Evolutionary conservation across 768 basidiomycete species (phyloP), one percentile per base, ranked within the genome.

Genomic region (Coprinellus micaceus): DNA sequence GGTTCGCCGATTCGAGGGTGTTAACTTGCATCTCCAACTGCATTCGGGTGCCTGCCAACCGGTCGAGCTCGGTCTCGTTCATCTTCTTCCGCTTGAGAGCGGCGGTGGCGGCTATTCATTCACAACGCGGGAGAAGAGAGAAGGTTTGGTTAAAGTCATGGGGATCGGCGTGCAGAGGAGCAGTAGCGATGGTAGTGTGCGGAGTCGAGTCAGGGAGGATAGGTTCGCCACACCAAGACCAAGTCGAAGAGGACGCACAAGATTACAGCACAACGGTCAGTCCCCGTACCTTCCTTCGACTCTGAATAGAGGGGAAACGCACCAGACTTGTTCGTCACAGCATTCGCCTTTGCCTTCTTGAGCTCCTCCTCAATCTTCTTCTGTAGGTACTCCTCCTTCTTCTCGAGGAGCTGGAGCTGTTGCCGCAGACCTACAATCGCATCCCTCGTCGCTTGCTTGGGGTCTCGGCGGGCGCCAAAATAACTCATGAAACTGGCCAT

Each of bases 21-120:
- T 95, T 95, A 57, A 98, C 88, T 76, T 98, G 96, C 71, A 91
- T 87, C 75, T 98, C 96, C 28, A 99, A 81, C 65, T 97, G 96
- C 68, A 98, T 71, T 61, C 92, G 83, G 52, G 88, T 89, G 12
- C 91, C 91, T 46, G 85, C 82, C 61, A 98, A 75, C 63, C 88
- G 81, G 60, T 97, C 93, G 58, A 98, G 77, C 70, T 98, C 93
- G 44, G 76, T 66, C 73, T 98, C 96, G 66, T 81, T 84, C 60
- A 85, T 80, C 72, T 97, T 97, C 87, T 97, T 98, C 73, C 94
- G 85, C 63, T 91, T 88, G 58, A 99, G 77, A 12, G 97, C 96
- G 58, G 86, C 84, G 36, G 86, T 89, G 30, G 97, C 97, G 66
- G 81, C 96, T 96, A 71, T 58, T 56, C 41, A 45, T 44, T 11